phyloP scores from a whole-genome alignment of 306 rosid species.

The Pueraria montana region DNA sequence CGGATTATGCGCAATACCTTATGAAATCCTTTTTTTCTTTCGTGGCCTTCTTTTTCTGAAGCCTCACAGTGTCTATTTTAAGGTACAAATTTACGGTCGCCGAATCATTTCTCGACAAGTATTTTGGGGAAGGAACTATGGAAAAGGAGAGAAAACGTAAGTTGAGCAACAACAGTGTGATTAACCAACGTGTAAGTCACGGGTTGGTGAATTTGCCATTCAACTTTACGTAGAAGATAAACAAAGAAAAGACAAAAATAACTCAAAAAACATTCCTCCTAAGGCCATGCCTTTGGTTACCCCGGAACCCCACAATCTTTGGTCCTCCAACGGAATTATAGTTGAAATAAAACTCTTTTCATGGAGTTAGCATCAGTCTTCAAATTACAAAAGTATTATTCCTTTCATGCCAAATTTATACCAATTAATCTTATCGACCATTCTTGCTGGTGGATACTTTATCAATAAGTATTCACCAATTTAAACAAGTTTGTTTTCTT shows the following conservation, averaged over 20 bases:
- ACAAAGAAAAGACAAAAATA: constrained; percentile 57
- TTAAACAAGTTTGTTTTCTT: background rate
- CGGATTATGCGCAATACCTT: constrained; percentile 8
- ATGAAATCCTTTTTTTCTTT: background rate
- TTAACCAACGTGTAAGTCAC: constrained; percentile 61
- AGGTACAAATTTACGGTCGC: constrained; percentile 44
- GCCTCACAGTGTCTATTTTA: constrained; percentile 37
- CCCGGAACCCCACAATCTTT: constrained; percentile 50
- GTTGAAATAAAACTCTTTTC: constrained; percentile 36
- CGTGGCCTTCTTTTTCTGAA: constrained; percentile 5
- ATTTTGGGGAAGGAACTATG: constrained; percentile 65
- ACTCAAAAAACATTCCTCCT: constrained; percentile 39
- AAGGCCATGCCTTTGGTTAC: constrained; percentile 46
- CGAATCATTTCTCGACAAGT: constrained; percentile 76
- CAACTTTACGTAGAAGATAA: constrained; percentile 69
- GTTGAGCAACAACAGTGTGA: constrained; percentile 59
- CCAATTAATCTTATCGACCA: background rate
- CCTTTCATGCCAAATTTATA: no score
- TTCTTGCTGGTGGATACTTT: background rate
- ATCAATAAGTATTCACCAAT: background rate
- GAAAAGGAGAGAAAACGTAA: constrained; percentile 70
- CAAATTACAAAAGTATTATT: constrained; percentile 26
- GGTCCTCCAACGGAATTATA: constrained; percentile 43
- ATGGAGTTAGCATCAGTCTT: background rate
- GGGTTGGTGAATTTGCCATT: constrained; percentile 58